Conservation (phyloP, 2,329 filamentous ascomycete genomes). For the Colletotrichum filicis region DNA sequence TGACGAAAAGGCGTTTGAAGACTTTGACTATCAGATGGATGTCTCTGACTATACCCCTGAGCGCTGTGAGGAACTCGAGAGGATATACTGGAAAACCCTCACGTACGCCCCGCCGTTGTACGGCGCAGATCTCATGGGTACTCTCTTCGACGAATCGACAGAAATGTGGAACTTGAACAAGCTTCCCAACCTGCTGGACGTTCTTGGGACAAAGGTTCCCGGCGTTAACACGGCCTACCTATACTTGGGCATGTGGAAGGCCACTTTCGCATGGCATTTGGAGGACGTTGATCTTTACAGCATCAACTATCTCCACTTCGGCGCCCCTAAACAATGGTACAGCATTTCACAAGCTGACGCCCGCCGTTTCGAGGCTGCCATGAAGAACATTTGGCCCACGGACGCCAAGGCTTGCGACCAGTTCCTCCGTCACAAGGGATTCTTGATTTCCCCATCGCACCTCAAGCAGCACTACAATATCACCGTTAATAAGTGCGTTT, state of each 20-base stretch:
- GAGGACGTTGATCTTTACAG: conserved; percentile 99
- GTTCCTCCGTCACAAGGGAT: conserved; percentile 97
- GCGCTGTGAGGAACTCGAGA: conserved; percentile 93
- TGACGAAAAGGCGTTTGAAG: conserved; percentile 90
- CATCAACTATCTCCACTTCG: conserved; percentile 99
- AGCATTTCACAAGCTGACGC: conserved; percentile 97
- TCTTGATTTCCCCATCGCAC: conserved; percentile 91
- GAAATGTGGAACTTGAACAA: conserved; percentile 95
- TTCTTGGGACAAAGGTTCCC: conserved; percentile 93
- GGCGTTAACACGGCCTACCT: conserved; percentile 98
- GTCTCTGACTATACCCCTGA: conserved; percentile 90
- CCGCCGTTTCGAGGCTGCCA: conserved; percentile 89
- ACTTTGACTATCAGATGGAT: conserved; percentile 91
- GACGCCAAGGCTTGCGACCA: conserved; percentile 97
- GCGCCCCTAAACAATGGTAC: conserved; percentile 99
- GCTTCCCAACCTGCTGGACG: conserved; percentile 91
- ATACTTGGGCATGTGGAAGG: conserved; percentile 99
- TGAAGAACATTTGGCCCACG: conserved; percentile 94
- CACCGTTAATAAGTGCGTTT: conserved; percentile 94
- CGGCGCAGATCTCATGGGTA: conserved; percentile 95
- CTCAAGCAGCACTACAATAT: conserved; percentile 91
- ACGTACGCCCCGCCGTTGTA: conserved; percentile 96
- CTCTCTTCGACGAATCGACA: conserved; percentile 88
- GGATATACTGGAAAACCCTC: conserved; percentile 96
- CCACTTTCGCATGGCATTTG: conserved; percentile 98